phyloP scores from a whole-genome alignment of 1,139 yeast species.

The Taphrina pruni region DNA sequence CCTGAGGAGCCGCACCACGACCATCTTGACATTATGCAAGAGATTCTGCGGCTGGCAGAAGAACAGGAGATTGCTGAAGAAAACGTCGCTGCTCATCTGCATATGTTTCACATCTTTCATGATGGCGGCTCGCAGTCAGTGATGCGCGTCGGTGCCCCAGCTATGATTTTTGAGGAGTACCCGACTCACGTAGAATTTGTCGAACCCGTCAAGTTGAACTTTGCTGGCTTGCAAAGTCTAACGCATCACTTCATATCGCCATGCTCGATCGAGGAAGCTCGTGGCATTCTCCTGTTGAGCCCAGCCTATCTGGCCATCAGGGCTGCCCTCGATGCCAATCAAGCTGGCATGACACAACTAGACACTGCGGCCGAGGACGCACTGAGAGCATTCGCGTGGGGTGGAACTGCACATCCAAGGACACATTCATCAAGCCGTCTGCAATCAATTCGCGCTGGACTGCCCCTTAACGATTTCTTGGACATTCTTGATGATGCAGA shows the following conservation, averaged over 20 bases:
- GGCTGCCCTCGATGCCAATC: conserved; percentile 10
- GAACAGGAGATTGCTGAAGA: background rate
- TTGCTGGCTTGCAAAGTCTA: background rate
- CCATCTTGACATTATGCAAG: conserved; percentile 3
- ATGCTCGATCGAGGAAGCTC: conserved; percentile 15
- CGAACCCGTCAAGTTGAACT: background rate
- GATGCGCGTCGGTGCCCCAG: background rate
- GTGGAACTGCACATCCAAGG: background rate
- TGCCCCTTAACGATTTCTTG: background rate
- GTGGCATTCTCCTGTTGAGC: background rate
- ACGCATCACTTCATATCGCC: conserved; percentile 18
- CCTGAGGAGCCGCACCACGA: background rate
- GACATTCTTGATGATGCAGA: too few species aligned
- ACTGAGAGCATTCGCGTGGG: background rate
- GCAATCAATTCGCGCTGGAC: background rate
- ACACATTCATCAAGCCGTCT: background rate
- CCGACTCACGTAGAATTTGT: conserved; percentile 4
- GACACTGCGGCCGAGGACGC: background rate
- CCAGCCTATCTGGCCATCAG: background rate
- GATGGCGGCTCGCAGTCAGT: background rate
- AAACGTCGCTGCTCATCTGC: background rate
- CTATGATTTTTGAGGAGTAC: background rate
- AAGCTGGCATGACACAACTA: background rate
- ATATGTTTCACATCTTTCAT: conserved; percentile 7
- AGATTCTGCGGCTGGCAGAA: background rate